Base-by-base conservation (phyloP, 228 moss, liverwort and hornwort species). In the Sphagnum fallax region DNA sequence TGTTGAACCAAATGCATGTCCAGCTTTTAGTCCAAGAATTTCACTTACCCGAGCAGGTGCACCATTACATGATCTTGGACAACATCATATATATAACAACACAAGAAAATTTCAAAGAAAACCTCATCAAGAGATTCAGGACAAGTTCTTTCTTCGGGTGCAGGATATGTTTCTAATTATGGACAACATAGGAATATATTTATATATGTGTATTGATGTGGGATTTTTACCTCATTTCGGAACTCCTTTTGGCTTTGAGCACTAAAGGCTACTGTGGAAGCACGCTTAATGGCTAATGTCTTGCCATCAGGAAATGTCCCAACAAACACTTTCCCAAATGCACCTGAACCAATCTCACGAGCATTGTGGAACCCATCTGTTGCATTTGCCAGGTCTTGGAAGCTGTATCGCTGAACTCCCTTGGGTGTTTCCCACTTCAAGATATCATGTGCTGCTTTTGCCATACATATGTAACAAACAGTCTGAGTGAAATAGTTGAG, bases 251-350 rank as follows among this genome's bases (percentile, higher is more conserved):
- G 68, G 3, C 84, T 74, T 62, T 72, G 86, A 48, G 72, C 60
- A 48, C 76, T 77, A 49, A 75, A 79, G 50, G 73, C 64, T 1
- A 66, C 73, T 6, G 75, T 53, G 51, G 89, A 81, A 48, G 91
- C 89, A 5, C 89, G 89, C 76, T 94, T 94, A 75, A 94, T 94
- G 47, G 93, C 93, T 51, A 89, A 74, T 16, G 69, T 72, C 74
- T 81, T 91, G 10, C 85, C 75, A 63, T 77, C 81, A 0, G 76
- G 80, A 18, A 94, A 78, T n/a, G 82, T 78, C 16, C 91, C 93
- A n/a, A 10, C 70, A 9, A 82, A 94, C 10, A 94, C 91, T 76
- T 94, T 91, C 10, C 89, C 91, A 68, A 94, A 94, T 1, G 82
- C 89, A 57, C 91, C 91, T 0, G 76, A 47, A 48, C 94, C 91